These are phyloP conservation scores for Aspergillus nidulans DNA, from an alignment of 495 filamentous ascomycete species.

Conservation along the genomic window DNA sequence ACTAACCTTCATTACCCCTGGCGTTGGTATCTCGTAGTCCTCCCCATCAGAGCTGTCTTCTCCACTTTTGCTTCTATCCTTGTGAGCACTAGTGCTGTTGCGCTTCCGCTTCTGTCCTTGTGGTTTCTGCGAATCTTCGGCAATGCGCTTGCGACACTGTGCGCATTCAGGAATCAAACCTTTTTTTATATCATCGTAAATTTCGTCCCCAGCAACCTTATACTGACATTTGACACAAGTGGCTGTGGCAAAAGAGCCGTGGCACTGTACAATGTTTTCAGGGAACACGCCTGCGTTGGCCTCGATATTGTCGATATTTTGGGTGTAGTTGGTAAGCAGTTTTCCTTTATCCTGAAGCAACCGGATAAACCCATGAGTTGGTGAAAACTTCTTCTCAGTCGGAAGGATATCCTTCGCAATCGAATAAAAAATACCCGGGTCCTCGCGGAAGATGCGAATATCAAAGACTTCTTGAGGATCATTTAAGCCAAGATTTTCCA, in stretches of 20 bases:
- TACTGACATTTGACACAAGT: conserved; percentile 79
- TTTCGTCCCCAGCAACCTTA: conserved; percentile 67
- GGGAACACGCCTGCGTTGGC: conserved; percentile 74
- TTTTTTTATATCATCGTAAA: conserved; percentile 74
- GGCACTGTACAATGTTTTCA: conserved; percentile 91
- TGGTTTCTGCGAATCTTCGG: conserved; percentile 35
- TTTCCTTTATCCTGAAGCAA: conserved; percentile 88
- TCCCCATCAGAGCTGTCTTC: conserved; percentile 68
- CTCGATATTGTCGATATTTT: conserved; percentile 98
- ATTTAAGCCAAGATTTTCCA: conserved; percentile 67
- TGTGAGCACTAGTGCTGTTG: conserved; percentile 53
- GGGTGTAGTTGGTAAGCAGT: conserved; percentile 93
- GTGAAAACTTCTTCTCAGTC: conserved; percentile 65
- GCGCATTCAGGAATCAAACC: conserved; percentile 60
- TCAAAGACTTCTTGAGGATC: conserved; percentile 96
- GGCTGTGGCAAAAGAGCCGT: conserved; percentile 91
- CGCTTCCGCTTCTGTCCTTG: conserved; percentile 72
- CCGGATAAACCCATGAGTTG: conserved; percentile 93
- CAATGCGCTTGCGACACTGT: conserved; percentile 36
- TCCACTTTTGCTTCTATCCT: conserved; percentile 46
- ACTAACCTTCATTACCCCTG: conserved; percentile 85
- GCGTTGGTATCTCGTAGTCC: conserved; percentile 62
- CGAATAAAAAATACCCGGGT: conserved; percentile 88
- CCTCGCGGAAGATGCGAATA: conserved; percentile 76
- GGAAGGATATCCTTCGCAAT: conserved; percentile 90